A percentile compares a stretch with the other conserved stretches of the same genome.
Conservation (phyloP, 139 green algal genomes). For the Picochlorum sp. region DNA sequence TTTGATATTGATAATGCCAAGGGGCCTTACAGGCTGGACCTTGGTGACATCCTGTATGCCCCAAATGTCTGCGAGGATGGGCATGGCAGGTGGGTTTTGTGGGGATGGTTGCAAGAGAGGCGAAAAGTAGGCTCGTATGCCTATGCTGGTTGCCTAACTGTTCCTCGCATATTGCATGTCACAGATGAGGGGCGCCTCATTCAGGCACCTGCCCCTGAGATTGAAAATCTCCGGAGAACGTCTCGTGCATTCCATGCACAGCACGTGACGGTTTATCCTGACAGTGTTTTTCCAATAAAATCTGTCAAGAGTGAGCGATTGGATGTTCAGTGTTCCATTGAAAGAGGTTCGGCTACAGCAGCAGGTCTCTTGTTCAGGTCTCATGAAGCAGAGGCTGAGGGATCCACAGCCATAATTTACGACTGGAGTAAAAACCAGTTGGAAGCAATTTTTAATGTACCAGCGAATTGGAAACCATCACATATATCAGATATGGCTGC, state of each 20-base stretch:
- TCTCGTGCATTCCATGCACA: constrained; percentile 11
- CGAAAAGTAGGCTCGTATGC: constrained; percentile 52
- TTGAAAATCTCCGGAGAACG: constrained; percentile 20
- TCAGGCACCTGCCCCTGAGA: constrained; percentile 36
- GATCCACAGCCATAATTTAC: constrained; percentile 63
- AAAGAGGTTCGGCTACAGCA: constrained; percentile 5
- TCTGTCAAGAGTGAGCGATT: background rate
- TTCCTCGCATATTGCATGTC: constrained; percentile 58
- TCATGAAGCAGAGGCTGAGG: constrained; percentile 57
- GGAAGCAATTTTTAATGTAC: constrained; percentile 39
- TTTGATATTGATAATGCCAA: constrained; percentile 33
- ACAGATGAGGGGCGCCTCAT: constrained; percentile 29
- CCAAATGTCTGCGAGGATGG: constrained; percentile 46
- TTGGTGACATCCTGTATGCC: constrained; percentile 55
- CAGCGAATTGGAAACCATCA: constrained; percentile 13
- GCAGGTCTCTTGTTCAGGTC: constrained; percentile 50
- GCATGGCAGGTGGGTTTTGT: constrained; percentile 66
- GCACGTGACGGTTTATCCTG: constrained; percentile 4
- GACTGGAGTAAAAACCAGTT: constrained; percentile 48
- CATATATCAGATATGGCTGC: background rate
- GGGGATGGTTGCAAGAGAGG: constrained; percentile 79
- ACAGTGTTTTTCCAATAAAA: constrained; percentile 6
- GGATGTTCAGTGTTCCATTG: constrained; percentile 24
- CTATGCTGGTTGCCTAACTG: constrained; percentile 74
- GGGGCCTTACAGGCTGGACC: constrained; percentile 45